Evolutionary conservation across 768 basidiomycete genomes (phyloP), one percentile per base, ranked within the genome.

Genomic region (Kwoniella newhampshirensis): DNA sequence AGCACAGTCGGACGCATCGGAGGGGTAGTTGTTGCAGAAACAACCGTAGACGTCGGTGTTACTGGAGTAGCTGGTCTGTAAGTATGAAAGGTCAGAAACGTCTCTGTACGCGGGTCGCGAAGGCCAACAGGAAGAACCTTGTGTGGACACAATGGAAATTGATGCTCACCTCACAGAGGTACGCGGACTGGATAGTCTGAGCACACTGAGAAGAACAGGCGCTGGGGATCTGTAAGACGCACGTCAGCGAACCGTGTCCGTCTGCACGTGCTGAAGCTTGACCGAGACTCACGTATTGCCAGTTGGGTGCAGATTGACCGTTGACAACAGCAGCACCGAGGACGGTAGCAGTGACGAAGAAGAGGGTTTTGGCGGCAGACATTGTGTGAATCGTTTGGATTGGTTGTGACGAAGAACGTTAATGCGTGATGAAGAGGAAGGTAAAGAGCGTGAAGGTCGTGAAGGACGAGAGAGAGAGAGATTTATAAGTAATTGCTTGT

Each of bases 1-100:
- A 15, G 72, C 59, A 54, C 75, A 77, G 17, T 59, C 30, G n/a
- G 62, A 35, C 47, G 71, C 59, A 48, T 72, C 72, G 46, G 69
- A 60, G 11, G 74, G 72, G 61, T 66, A 56, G 30, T 60, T 59
- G 63, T 57, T 57, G 45, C 75, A 77, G 73, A 73, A 75, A 58
- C 75, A 77, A 11, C 66, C 73, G 60, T 71, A 70, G 56, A 70
- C 56, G 52, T 66, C 57, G 28, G 64, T 64, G 25, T 59, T 42
- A 30, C 4, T 26, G 9, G n/a, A 41, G 51, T 47, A 59, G 28
- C 23, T 52, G 45, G 57, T 59, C 51, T 59, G 23, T 13, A 28
- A 2, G 26, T 27, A 21, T n/a, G 18, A 30, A 2, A 13, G n/a
- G 32, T 51, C 21, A 58, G 57, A 32, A 46, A 28, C 26, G 9